phyloP scores from a whole-genome alignment of 176 grass and related monocot species.

The Urochloa ruziziensis region DNA sequence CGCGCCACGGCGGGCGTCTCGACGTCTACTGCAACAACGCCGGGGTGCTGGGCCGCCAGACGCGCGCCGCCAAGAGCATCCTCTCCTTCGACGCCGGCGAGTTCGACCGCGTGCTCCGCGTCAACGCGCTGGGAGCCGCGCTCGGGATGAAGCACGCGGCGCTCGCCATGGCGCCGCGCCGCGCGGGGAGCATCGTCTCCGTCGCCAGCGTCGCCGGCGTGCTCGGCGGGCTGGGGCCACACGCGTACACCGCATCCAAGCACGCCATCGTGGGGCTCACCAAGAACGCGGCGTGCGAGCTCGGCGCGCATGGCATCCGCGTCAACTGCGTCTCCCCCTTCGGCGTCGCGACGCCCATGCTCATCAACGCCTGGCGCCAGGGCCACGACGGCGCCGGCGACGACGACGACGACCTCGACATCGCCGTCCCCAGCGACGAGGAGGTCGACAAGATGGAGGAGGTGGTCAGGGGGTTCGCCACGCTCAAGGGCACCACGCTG shows the following conservation, averaged over 20 bases:
- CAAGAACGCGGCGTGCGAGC: constrained; percentile 94
- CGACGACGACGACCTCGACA: constrained; percentile 13
- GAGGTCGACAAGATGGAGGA: constrained; percentile 90
- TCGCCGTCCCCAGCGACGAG: constrained; percentile 35
- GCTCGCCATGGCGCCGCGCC: constrained; percentile 58
- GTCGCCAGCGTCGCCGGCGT: constrained; percentile 92
- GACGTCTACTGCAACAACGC: constrained; percentile 90
- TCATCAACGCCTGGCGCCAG: constrained; percentile 89
- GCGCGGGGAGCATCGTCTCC: constrained; percentile 73
- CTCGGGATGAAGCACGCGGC: constrained; percentile 99
- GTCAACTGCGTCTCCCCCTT: constrained; percentile 98
- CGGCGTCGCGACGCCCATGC: constrained; percentile 91
- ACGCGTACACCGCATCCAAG: constrained; percentile 96
- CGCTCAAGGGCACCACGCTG: constrained; percentile 70
- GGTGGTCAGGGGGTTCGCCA: constrained; percentile 66
- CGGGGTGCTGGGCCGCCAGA: constrained; percentile 83
- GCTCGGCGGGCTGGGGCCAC: constrained; percentile 78
- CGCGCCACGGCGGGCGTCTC: constrained; percentile 59
- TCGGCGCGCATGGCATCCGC: constrained; percentile 80
- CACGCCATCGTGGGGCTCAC: constrained; percentile 95
- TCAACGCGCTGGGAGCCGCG: constrained; percentile 91
- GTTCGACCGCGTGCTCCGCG: constrained; percentile 87
- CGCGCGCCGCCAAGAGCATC: constrained; percentile 75
- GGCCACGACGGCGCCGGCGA: constrained; percentile 43
- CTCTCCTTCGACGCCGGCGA: constrained; percentile 70